A percentile compares a stretch with the other conserved stretches of the same genome.
These are phyloP conservation scores for Zelonia costaricensis DNA, from an alignment of 208 protist genomes.

Conservation along the genomic window DNA sequence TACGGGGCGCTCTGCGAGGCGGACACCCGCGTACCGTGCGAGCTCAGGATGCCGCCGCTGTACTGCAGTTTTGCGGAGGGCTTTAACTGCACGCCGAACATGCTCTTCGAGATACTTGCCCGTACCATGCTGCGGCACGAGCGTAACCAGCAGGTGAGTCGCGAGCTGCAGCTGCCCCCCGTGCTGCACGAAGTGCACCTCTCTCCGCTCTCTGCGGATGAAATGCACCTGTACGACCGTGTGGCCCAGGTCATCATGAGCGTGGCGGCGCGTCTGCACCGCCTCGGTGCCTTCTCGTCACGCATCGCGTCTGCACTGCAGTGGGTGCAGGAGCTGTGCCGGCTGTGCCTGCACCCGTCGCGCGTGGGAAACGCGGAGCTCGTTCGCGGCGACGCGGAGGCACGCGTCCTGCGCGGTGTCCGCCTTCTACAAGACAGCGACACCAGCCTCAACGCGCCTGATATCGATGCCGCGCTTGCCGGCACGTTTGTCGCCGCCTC, in stretches of 20 bases:
- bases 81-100: constrained; percentile 14
- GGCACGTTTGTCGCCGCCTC: constrained; percentile 33
- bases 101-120: constrained; percentile 20
- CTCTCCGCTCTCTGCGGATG: constrained; percentile 21
- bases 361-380: constrained; percentile 18
- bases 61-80: neutral
- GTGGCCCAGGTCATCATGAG: constrained; percentile 28
- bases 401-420: constrained; percentile 1
- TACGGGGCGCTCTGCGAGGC: constrained; percentile 3
- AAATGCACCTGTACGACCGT: constrained; percentile 38
- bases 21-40: neutral
- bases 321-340: constrained; percentile 50
- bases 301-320: constrained; percentile 35
- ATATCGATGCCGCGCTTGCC: constrained; percentile 10
- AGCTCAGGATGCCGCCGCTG: neutral
- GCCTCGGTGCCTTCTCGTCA: constrained; percentile 36
- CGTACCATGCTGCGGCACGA: constrained; percentile 51
- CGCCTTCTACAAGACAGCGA: neutral
- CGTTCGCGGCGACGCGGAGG: constrained; percentile 17
- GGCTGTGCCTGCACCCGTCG: constrained; percentile 39
- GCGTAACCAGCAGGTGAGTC: constrained; percentile 30
- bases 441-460: neutral
- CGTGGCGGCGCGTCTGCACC: constrained; percentile 21
- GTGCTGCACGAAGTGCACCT: constrained; percentile 15
- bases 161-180: constrained; percentile 32